Evolutionary conservation across 2,329 filamentous ascomycete genomes (phyloP).

Genomic region (Didymosphaeria variabile): DNA sequence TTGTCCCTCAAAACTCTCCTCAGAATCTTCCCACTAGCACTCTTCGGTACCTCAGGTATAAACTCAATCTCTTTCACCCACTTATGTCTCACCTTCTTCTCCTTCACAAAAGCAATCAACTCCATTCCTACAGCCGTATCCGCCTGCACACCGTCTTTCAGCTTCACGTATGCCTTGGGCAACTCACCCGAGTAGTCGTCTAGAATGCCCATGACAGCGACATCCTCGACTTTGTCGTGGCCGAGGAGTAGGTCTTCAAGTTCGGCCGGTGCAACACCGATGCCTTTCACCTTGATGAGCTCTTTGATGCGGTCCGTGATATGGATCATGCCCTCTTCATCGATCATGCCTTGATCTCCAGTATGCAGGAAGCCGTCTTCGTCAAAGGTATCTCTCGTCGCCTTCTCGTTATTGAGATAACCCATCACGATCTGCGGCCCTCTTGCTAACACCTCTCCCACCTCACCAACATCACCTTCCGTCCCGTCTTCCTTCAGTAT

Average conservation of each 20-base stretch:
- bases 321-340: slow-evolving; percentile 64
- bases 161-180: slow-evolving; percentile 56
- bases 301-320: slow-evolving; percentile 72
- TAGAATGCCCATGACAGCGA: slow-evolving; percentile 62
- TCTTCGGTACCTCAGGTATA: slow-evolving; percentile 58
- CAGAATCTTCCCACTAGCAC: slow-evolving; percentile 58
- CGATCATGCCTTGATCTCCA: slow-evolving; percentile 55
- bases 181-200: slow-evolving; percentile 63
- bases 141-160: slow-evolving; percentile 46
- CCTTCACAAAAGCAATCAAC: slow-evolving; percentile 54
- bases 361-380: slow-evolving; percentile 52
- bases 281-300: slow-evolving; percentile 73
- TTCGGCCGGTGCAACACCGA: slow-evolving; percentile 70
- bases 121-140: slow-evolving; percentile 49
- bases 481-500: slow-evolving; percentile 65
- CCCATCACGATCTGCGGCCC: slow-evolving; percentile 54
- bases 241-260: slow-evolving; percentile 70
- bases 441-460: slow-evolving; percentile 52
- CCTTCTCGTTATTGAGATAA: slow-evolving; percentile 54
- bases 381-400: slow-evolving; percentile 49
- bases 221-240: slow-evolving; percentile 65
- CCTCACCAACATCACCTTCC: slow-evolving; percentile 58
- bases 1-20: slow-evolving; percentile 56
- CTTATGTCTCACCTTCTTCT: slow-evolving; percentile 59
- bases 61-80: slow-evolving; percentile 58